Evolutionary conservation across 495 filamentous ascomycete species (phyloP), one percentile per base, ranked within the genome.

Genomic region (Darksidea phi): DNA sequence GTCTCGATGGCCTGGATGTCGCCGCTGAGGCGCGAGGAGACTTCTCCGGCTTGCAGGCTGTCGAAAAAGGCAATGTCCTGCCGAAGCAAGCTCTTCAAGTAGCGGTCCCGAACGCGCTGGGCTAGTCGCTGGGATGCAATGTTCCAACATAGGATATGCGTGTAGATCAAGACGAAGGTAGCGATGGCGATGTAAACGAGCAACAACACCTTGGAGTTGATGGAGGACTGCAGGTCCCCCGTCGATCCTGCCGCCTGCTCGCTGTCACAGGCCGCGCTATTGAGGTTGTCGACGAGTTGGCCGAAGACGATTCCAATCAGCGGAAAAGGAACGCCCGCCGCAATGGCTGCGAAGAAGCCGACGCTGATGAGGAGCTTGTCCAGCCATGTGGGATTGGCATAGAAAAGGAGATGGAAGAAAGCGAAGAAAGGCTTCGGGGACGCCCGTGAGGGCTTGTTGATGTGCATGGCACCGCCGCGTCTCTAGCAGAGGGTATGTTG

Each of bases 51-150:
- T 54, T 91, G 90, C 17, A 94, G 82, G 66, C 88, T 91, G 69
- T 96, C 91, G 73, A 95, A 96, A 70, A 91, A 95, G 51, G 84
- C 91, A 68, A 96, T 88, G 72, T 96, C 95, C 70, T 96, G 91
- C 43, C 84, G 82, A 75, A 96, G 77, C 65, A 91, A 91, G 49
- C 88, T 88, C 59, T 81, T 78, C 2, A 96, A 80, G 71, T 96
- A 96, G 53, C 88, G 82, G 68, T 90, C 85, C 42, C 91, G 83
- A 32, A 88, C 72, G 12, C 85, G 71, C 63, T 84, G 83, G 24
- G 82, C 80, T 2, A 89, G 76, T 8, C 86, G 82, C 47, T 82
- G 79, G 43, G 85, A 82, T 49, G 77, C 78, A 24, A 88, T 69
- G 50, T 76, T 85, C 83, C 83, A 89, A 67, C 80, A 87, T 4